Evolutionary conservation across 108 stramenopile species (phyloP), one percentile per base, ranked within the genome.

Genomic region (Pseudonitzschia delicatissima): DNA sequence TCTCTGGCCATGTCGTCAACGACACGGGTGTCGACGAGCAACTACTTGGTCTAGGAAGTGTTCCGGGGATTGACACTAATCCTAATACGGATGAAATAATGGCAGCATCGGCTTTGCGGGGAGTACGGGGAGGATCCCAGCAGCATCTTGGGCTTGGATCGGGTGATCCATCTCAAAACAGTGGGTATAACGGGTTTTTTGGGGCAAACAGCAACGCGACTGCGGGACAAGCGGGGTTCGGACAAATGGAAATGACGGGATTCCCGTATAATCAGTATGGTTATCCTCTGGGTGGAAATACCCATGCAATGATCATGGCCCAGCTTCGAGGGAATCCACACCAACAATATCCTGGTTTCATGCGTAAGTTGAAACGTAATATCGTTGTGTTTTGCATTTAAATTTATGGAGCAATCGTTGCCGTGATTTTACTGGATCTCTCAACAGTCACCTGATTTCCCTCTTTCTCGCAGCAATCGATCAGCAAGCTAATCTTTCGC

Each of bases 41-140:
- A 13, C 53, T 55, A 9, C 60, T 61, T 40, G 32, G 60, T 37
- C 60, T 61, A 5, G 53, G 53, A n/a, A 27, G 53, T 33, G 53
- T 55, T 29, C 37, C 36, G 21, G 60, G 39, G 27, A 61, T 61
- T 11, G 60, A 64, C 64, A 39, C 37, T 9, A 50, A 50, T 48
- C 64, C 64, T 7, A 64, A 64, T 18, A 45, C 47, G 23, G 64
- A 64, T 27, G 64, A 73, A 36, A 66, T 73, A 26, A 66, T 66
- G 72, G 72, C 64, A 1, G 72, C 72, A 23, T 73, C 65, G 13
- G 47, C 64, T 5, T 47, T 73, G 25, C 64, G 72, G 6, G 72
- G 72, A 18, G 72, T 73, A 1, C 72, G 72, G 7, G 60, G 58
- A 12, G 71, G 52, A 57, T 62, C 71, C 15, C 60, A 61, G 60